Evolutionary conservation across 2,329 filamentous ascomycete genomes (phyloP).

Genomic region (Fusarium odoratissimum): DNA sequence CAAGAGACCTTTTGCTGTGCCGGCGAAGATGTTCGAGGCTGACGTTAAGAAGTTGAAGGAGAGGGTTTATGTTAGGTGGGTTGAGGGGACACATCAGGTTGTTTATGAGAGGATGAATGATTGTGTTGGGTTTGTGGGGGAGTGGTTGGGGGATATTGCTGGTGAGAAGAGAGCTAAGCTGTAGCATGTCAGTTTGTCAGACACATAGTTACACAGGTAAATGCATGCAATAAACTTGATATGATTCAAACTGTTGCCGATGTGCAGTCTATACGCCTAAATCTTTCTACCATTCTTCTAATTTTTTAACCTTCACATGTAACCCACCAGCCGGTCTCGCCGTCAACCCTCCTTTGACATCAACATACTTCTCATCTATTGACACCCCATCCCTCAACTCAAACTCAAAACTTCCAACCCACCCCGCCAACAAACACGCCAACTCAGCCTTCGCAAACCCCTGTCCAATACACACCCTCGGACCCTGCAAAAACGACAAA

Average conservation of each 20-base stretch:
- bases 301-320: constrained; percentile 68
- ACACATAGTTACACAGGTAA: no score
- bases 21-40: background rate
- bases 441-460: constrained; percentile 86
- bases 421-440: constrained; percentile 82
- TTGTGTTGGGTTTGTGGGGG: background rate
- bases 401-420: constrained; percentile 80
- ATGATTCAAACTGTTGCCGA: no score
- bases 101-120: background rate
- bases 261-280: background rate
- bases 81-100: background rate
- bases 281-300: background rate
- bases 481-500: constrained; percentile 87
- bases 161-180: background rate
- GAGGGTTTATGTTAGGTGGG: background rate
- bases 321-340: constrained; percentile 78
- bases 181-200: background rate
- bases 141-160: background rate
- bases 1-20: background rate
- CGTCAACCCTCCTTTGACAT: constrained; percentile 77
- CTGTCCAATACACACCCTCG: constrained; percentile 84
- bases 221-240: no score
- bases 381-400: constrained; percentile 65
- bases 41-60: background rate
- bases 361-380: constrained; percentile 72